Conservation (phyloP, 1,284 basidiomycete genomes). For the Pseudozyma flocculosa region DNA sequence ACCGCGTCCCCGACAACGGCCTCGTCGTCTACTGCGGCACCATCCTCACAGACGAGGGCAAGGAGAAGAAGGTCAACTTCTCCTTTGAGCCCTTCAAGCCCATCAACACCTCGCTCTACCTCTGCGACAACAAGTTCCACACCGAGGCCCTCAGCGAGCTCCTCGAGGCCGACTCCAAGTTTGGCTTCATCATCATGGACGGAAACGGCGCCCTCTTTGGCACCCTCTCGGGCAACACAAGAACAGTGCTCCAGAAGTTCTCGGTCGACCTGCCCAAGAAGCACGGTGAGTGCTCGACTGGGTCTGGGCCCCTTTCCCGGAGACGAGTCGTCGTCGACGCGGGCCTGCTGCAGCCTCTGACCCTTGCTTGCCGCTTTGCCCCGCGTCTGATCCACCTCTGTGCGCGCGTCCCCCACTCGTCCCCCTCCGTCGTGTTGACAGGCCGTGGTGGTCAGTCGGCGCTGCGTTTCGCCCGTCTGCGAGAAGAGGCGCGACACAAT, state of each 20-base stretch:
- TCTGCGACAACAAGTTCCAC: slow-evolving; percentile 99
- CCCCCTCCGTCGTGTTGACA: too few species aligned
- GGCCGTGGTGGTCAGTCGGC: slow-evolving; percentile 98
- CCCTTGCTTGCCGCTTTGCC: too few species aligned
- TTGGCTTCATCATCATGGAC: slow-evolving; percentile 99
- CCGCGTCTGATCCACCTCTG: too few species aligned
- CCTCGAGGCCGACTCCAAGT: slow-evolving; percentile 94
- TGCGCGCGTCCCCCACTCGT: too few species aligned
- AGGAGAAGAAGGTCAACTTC: slow-evolving; percentile 87
- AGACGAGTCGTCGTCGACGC: too few species aligned
- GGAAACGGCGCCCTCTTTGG: slow-evolving; percentile 96
- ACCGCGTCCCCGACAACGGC: slow-evolving; percentile 84
- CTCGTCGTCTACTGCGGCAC: slow-evolving; percentile 89
- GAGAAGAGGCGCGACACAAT: slow-evolving; percentile 99
- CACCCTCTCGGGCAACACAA: slow-evolving; percentile 92
- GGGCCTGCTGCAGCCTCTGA: too few species aligned
- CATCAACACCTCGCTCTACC: slow-evolving; percentile 92
- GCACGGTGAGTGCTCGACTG: slow-evolving; percentile 66
- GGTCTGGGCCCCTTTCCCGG: not conserved
- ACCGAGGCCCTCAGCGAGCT: slow-evolving; percentile 95
- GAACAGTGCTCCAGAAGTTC: slow-evolving; percentile 96
- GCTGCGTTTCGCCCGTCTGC: slow-evolving; percentile 97
- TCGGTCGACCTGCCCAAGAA: slow-evolving; percentile 99
- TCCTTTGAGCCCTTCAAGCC: slow-evolving; percentile 92
- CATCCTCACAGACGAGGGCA: slow-evolving; percentile 89